A percentile compares a stretch with the other conserved stretches of the same genome.
phyloP scores from a whole-genome alignment of 495 filamentous ascomycete species.

The Hypoxylon perforatum region DNA sequence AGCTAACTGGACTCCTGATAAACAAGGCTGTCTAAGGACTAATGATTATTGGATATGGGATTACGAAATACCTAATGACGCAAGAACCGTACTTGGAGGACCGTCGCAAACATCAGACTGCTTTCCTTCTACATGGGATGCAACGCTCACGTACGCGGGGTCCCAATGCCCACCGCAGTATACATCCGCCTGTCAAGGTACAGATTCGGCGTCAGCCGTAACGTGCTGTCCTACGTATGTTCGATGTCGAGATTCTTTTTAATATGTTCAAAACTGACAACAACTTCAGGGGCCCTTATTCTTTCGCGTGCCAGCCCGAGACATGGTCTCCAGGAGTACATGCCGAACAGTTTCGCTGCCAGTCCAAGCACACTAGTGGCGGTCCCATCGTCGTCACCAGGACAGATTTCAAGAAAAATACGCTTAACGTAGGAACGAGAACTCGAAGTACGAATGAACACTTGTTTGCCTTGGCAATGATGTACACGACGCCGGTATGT shows the following conservation, averaged over 20 bases:
- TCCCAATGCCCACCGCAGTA: conserved; percentile 39
- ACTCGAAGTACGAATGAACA: conserved; percentile 27
- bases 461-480: conserved; percentile 40
- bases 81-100: conserved; percentile 44
- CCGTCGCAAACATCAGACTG: conserved; percentile 44
- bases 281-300: conserved; percentile 7
- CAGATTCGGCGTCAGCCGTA: conserved; percentile 13
- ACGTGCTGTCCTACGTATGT: conserved; percentile 46
- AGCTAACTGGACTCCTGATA: conserved; percentile 32
- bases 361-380: conserved; percentile 9
- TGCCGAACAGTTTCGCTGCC: conserved; percentile 26
- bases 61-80: conserved; percentile 9
- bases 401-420: conserved; percentile 26
- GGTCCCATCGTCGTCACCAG: conserved; percentile 13
- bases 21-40: conserved; percentile 30
- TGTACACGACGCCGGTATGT: conserved; percentile 43
- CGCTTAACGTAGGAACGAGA: conserved; percentile 15
- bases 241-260: background rate
- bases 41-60: conserved; percentile 48
- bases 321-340: background rate
- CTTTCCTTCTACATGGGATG: conserved; percentile 40
- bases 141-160: conserved; percentile 33
- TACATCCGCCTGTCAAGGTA: conserved; percentile 38
- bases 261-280: background rate
- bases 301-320: conserved; percentile 22